Evolutionary conservation across 306 rosid species (phyloP).

Genomic region (Sicyos baderoa): DNA sequence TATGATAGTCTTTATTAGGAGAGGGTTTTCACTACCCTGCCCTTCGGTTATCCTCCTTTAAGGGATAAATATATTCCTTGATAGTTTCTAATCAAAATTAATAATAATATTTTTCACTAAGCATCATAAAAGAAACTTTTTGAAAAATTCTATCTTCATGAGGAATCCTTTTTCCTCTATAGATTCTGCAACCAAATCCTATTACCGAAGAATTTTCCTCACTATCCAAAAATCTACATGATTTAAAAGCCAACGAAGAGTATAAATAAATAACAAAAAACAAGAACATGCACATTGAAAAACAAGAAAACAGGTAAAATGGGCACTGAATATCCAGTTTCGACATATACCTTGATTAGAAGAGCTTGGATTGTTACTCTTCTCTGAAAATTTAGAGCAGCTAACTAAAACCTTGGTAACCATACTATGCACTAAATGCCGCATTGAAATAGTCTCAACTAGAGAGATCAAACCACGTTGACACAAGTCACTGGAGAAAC

Average conservation of each 20-base stretch:
- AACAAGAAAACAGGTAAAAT: constrained; percentile 14
- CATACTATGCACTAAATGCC: constrained; percentile 40
- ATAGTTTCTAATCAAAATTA: background rate
- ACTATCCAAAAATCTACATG: background rate
- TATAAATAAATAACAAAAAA: background rate
- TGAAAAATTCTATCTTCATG: background rate
- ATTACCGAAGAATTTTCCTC: background rate
- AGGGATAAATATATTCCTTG: background rate
- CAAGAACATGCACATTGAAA: background rate
- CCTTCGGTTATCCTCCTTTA: background rate
- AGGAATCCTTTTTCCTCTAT: background rate
- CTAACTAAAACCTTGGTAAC: constrained; percentile 49
- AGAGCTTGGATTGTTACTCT: constrained; percentile 32
- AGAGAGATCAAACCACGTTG: constrained; percentile 54
- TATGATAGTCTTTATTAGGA: background rate
- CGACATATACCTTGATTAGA: constrained; percentile 42
- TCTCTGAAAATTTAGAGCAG: constrained; percentile 51
- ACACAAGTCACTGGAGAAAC: constrained; percentile 54
- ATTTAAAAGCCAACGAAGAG: constrained; percentile 6
- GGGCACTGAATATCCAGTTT: background rate
- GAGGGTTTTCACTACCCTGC: background rate
- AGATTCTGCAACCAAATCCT: background rate
- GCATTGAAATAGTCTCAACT: constrained; percentile 51
- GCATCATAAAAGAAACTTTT: background rate
- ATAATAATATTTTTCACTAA: background rate